Conservation (phyloP, 2,329 filamentous ascomycete species). For the Lachnellula subtilissima region DNA sequence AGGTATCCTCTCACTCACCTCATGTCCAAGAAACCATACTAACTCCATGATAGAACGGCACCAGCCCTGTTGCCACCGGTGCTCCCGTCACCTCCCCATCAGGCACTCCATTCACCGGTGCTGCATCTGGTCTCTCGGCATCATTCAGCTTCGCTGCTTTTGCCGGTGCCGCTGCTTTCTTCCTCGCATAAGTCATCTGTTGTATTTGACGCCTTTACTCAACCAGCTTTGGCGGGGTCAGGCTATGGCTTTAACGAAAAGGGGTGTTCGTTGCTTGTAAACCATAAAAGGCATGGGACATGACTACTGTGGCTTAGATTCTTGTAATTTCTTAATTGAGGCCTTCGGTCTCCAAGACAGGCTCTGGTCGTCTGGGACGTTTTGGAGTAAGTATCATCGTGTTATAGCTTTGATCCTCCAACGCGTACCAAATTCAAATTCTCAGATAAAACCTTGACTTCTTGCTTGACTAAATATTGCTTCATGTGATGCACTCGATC, state of each 20-base stretch:
- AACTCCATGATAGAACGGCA: conserved; percentile 8
- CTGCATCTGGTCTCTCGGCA: conserved; percentile 29
- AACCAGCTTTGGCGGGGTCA: conserved; percentile 17
- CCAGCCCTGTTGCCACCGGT: not conserved
- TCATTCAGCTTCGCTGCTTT: conserved; percentile 30
- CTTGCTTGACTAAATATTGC: not conserved
- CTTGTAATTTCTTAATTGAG: conserved; percentile 10
- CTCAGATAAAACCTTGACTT: not conserved
- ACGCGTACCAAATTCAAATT: not conserved
- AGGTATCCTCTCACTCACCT: not conserved
- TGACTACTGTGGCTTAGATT: conserved; percentile 3
- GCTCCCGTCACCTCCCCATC: conserved; percentile 10
- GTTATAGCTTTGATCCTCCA: too few species aligned
- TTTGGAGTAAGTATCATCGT: too few species aligned
- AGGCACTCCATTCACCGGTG: conserved; percentile 21
- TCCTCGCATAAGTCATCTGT: conserved; percentile 31
- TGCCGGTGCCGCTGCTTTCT: conserved; percentile 25
- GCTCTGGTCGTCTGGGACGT: not conserved
- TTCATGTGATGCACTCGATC: not conserved
- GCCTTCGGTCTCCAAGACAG: not conserved
- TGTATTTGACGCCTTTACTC: conserved; percentile 20
- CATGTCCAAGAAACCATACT: not conserved
- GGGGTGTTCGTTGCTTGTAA: conserved; percentile 2
- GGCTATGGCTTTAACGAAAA: conserved; percentile 30
- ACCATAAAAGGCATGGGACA: not conserved